phyloP scores from a whole-genome alignment of 768 basidiomycete species.

The Rhodotorula toruloides region DNA sequence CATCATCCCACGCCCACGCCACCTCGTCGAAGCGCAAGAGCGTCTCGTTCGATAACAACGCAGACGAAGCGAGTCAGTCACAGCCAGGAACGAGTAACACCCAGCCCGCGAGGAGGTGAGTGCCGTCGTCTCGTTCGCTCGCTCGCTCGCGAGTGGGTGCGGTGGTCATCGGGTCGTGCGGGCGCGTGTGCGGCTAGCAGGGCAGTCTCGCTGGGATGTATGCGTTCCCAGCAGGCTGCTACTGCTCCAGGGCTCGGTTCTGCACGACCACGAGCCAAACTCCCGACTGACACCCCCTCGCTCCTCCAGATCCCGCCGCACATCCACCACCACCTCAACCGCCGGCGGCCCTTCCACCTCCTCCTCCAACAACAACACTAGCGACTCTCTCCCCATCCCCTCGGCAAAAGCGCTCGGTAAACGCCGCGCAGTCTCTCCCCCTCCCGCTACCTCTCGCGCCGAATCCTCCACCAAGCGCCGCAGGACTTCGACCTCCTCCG shows the following conservation, averaged over 20 bases:
- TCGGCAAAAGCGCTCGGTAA: constrained; percentile 38
- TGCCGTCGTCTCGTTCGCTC: background rate
- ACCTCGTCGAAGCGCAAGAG: constrained; percentile 2
- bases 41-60: background rate
- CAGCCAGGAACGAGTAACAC: too few species aligned
- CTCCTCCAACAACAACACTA: background rate
- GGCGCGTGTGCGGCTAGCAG: too few species aligned
- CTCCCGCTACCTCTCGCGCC: background rate
- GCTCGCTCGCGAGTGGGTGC: too few species aligned
- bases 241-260: background rate
- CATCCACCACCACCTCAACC: background rate
- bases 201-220: background rate
- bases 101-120: constrained; percentile 6
- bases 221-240: background rate
- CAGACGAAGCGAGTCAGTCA: background rate
- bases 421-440: constrained; percentile 35
- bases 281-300: background rate
- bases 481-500: constrained; percentile 6
- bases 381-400: background rate
- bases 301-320: constrained; percentile 9
- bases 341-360: too few species aligned
- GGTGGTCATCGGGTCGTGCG: background rate
- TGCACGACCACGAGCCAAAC: background rate
- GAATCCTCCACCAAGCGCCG: constrained; percentile 8
- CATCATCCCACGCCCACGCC: background rate